Conservation (phyloP, 139 green algal genomes). For the Dunaliella sp. region DNA sequence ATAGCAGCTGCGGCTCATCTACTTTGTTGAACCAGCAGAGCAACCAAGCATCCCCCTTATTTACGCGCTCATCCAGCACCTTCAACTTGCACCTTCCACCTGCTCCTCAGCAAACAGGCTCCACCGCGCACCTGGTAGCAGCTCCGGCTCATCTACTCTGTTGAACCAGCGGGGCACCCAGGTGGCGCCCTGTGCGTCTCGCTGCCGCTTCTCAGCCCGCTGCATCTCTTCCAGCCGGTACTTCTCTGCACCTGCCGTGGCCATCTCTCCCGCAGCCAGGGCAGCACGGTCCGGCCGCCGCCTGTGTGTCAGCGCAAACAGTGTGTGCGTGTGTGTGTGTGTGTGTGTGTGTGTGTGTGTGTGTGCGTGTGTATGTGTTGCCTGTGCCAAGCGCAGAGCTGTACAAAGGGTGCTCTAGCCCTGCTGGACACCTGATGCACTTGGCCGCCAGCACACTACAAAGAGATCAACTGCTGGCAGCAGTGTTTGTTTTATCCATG, state of each 20-base stretch:
- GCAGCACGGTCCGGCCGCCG: conserved; percentile 58
- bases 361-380: no score
- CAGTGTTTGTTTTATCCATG: no score
- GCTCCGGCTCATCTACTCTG: conserved; percentile 20
- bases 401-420: no score
- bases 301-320: conserved; percentile 25
- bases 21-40: no score
- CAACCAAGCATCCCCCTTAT: neutral
- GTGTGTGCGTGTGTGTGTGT: no score
- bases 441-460: no score
- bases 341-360: no score
- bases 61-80: neutral
- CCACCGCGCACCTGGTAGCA: conserved; percentile 13
- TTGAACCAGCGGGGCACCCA: conserved; percentile 81
- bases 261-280: conserved; percentile 55
- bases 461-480: no score
- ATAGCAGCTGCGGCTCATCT: no score
- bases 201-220: conserved; percentile 65
- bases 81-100: neutral
- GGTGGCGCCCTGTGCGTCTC: conserved; percentile 47
- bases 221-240: conserved; percentile 78
- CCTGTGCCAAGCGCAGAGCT: no score
- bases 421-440: no score
- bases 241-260: conserved; percentile 66
- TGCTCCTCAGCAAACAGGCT: neutral